A percentile compares a stretch with the other conserved stretches of the same genome.
Evolutionary conservation across 2,329 filamentous ascomycete species (phyloP).

Genomic region (Penicillium sp.): DNA sequence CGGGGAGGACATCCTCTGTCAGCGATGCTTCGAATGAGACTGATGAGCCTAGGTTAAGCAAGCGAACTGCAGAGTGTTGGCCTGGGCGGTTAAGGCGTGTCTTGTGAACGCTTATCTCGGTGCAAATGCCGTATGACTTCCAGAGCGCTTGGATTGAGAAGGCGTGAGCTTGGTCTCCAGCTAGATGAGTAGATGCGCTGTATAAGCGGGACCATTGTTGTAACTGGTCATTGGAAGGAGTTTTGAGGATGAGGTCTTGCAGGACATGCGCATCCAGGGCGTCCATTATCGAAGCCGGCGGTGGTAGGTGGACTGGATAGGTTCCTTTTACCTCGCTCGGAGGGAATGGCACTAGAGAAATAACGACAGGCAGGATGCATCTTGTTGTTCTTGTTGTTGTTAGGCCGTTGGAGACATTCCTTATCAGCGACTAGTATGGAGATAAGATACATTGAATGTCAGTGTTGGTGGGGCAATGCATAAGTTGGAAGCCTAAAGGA

Average conservation of each 20-base stretch:
- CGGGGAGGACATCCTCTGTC: not conserved
- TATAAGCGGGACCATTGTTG: not conserved
- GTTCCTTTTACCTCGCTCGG: not conserved
- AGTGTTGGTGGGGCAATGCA: too few relatives aligned
- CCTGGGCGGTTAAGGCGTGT: not conserved
- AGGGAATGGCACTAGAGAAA: not conserved
- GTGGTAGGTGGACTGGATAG: not conserved
- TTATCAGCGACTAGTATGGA: too few relatives aligned
- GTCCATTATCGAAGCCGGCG: not conserved
- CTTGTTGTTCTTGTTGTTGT: too few relatives aligned
- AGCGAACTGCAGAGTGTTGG: not conserved
- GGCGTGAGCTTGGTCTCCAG: not conserved
- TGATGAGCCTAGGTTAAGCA: not conserved
- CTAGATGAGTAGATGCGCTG: not conserved
- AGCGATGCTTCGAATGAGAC: not conserved
- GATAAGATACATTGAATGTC: too few relatives aligned
- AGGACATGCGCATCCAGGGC: not conserved
- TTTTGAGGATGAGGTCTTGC: not conserved
- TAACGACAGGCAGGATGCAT: too few relatives aligned
- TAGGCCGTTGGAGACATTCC: too few relatives aligned
- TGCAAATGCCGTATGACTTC: not conserved
- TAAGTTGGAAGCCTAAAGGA: too few relatives aligned
- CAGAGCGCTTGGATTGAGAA: not conserved
- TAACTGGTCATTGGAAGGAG: not conserved
- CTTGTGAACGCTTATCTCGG: not conserved